Base-by-base conservation (phyloP, 805 yeast genomes). In the Wickerhamiella spandovensis region DNA sequence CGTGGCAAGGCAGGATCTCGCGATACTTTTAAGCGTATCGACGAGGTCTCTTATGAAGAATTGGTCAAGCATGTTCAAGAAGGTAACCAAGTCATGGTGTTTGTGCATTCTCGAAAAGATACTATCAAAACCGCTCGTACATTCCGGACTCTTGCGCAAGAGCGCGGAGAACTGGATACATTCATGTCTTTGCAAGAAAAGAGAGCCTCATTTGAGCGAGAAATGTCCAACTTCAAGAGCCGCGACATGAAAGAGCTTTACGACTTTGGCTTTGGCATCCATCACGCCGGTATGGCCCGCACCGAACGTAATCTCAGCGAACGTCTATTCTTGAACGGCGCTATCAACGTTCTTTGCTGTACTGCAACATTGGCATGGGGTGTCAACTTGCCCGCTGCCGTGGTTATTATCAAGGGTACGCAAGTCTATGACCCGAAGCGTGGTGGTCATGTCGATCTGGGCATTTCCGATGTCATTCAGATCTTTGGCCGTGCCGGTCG, bases 341-440 rank as follows among this genome's bases (percentile, higher is more conserved):
- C 89, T 0, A 82, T 92, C 54, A 85, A 82, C 53, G 97, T 94
- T 0, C 69, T 92, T 17, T 84, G 95, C 61, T 89, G 96, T 74
- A 92, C 99, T 2, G 95, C 98, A 0, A 92, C 99, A 0, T 75
- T 92, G 53, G 99, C 99, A 0, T 92, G 99, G 99, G 99, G 99
- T 76, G 97, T 92, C 18, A 92, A 92, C 62, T 71, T 92, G 52
- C 98, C 99, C 1, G 98, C 98, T 5, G 97, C 97, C 1, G 95
- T 89, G 41, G 99, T 92, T 20, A 85, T 92, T 54, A 80, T 92
- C 37, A 92, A 92, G 61, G 99, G 99, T 0, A 92, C 99, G 0
- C 95, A 90, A 61, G 88, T 92, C 0, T 92, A 92, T 62, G 95
- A 92, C 63, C 75, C 97, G 0, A 86, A 89, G 63, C 83, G 82